Conservation (phyloP, 2,329 filamentous ascomycete species). For the Stemphylium beticola region DNA sequence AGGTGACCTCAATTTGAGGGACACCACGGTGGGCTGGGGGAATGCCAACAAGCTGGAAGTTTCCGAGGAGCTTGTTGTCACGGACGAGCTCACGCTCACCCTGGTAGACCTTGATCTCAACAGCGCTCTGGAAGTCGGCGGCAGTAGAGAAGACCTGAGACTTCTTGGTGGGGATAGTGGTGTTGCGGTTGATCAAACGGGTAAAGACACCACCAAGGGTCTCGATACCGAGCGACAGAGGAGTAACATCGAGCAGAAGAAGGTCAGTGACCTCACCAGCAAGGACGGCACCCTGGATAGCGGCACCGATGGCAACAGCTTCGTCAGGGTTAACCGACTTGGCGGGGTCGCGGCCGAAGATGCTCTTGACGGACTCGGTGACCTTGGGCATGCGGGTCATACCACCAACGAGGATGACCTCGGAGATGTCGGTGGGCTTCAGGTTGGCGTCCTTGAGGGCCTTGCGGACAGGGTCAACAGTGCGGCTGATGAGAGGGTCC, state of each 20-base stretch:
- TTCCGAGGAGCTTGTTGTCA: conserved; percentile 98
- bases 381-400: conserved; percentile 99
- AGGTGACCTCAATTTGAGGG: conserved; percentile 96
- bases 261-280: conserved; percentile 97
- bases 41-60: conserved; percentile 99
- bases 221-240: conserved; percentile 96
- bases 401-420: conserved; percentile 96
- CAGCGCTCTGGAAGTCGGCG: conserved; percentile 96
- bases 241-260: conserved; percentile 92
- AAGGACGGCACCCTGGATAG: conserved; percentile 95
- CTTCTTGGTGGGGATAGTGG: conserved; percentile 99
- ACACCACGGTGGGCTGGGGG: conserved; percentile 95
- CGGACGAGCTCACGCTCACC: conserved; percentile 98
- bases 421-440: conserved; percentile 91
- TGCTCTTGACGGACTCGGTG: conserved; percentile 90
- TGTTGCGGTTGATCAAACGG: conserved; percentile 98
- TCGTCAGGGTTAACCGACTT: conserved; percentile 99
- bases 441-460: conserved; percentile 95
- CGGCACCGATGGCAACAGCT: conserved; percentile 96
- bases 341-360: conserved; percentile 94
- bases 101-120: conserved; percentile 99
- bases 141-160: conserved; percentile 97
- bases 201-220: conserved; percentile 98
- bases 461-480: conserved; percentile 92
- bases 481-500: conserved; percentile 84